Evolutionary conservation across 2,329 filamentous ascomycete species (phyloP), one percentile per base, ranked within the genome.

Genomic region (Neospermospora avenae): DNA sequence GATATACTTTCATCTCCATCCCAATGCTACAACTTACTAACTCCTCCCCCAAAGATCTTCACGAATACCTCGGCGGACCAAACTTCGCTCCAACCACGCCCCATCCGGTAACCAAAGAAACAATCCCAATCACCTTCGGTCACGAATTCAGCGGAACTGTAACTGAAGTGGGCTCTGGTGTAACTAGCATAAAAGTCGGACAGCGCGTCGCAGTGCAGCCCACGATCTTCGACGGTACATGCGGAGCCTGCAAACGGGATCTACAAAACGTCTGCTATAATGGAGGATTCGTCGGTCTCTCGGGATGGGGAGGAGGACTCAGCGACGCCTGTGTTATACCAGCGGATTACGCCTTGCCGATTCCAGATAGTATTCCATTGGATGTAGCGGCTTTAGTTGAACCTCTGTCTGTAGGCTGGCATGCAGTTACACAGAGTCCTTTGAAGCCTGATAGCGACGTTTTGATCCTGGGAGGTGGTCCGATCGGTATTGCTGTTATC

Each of bases 111-210:
- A 88, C 84, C 0, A 75, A 78, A 34, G 82, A 83, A 59, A 76
- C 75, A 0, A 77, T 84, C 37, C 86, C 85, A 3, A 77, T 87
- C 10, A 84, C 79, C 0, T 75, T 88, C 10, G 86, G 86, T 25
- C 86, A 89, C 68, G 86, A 89, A 68, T 85, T 88, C 71, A 82
- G 79, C 3, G 86, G 85, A 11, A 78, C 79, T 1, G 75, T 89
- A 34, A 76, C 79, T 11, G 82, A 86, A 64, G 73, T 88, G n/a
- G 85, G 85, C 0, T 67, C 75, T 0, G 77, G 74, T 1, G 79
- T 84, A 1, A 72, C 67, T 0, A 70, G 70, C 10, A 73, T 87
- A 51, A 74, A 77, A 45, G 69, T 80, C 1, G 85, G 85, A 1
- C 80, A 88, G 62, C 74, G 77, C 18, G 84, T 86, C 18, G 82